These are phyloP conservation scores for Catharanthus roseus DNA, from an alignment of 257 asterid genomes.

Conservation along the genomic window DNA sequence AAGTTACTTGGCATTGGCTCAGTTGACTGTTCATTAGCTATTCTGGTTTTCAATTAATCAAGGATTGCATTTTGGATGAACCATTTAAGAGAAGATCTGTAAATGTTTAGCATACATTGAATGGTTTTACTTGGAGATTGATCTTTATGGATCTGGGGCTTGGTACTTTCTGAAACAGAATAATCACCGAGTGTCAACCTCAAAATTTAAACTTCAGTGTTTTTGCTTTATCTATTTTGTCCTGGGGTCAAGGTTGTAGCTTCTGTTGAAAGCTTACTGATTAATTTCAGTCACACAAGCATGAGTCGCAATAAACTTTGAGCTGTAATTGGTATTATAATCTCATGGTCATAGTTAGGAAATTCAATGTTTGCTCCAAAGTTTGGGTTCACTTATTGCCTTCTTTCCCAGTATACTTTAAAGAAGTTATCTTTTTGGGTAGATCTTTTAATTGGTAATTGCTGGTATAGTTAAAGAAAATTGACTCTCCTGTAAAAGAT, in stretches of 20 bases:
- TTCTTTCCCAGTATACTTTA: not conserved
- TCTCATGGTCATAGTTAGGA: not conserved
- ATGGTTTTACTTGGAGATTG: not conserved
- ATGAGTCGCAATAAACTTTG: not conserved
- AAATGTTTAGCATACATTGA: not conserved
- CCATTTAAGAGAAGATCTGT: not conserved
- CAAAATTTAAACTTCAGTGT: not conserved
- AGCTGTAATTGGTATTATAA: not conserved
- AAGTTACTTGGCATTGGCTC: not conserved
- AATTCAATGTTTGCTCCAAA: not conserved
- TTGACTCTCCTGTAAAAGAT: not conserved
- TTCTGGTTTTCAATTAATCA: not conserved
- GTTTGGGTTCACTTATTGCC: not conserved
- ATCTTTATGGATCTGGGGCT: not conserved
- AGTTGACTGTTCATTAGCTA: not conserved
- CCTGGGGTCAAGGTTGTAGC: not conserved
- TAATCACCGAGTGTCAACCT: not conserved
- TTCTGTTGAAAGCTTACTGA: constrained; percentile 1
- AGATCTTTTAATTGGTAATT: not conserved
- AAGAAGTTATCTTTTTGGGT: not conserved
- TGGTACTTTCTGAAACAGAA: not conserved
- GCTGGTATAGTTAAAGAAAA: not conserved
- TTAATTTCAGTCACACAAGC: not conserved
- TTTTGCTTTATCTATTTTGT: not conserved
- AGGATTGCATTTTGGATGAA: not conserved